Conservation (phyloP, 2,329 filamentous ascomycete genomes). For the Talaromyces sp. region DNA sequence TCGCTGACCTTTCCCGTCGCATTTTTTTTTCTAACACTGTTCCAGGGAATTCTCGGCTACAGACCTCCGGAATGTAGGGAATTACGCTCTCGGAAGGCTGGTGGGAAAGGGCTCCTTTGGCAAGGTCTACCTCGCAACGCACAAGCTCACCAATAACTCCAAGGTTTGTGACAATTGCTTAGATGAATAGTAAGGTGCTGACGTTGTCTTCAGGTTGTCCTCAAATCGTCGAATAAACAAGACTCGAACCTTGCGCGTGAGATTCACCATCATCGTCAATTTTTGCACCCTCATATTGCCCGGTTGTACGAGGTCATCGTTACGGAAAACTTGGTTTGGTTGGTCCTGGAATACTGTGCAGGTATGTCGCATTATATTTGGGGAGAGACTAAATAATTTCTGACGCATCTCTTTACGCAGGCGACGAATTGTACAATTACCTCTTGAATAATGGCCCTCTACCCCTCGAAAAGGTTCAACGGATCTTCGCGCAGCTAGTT, state of each 20-base stretch:
- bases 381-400: neutral
- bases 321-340: constrained; percentile 89
- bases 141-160: constrained; percentile 97
- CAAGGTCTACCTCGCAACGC: constrained; percentile 91
- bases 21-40: constrained; percentile 14
- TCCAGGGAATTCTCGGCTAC: constrained; percentile 85
- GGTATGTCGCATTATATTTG: constrained; percentile 47
- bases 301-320: constrained; percentile 97
- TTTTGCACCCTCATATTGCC: constrained; percentile 94
- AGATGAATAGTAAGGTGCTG: neutral
- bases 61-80: constrained; percentile 87
- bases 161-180: constrained; percentile 54
- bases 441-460: constrained; percentile 81
- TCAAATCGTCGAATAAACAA: constrained; percentile 95
- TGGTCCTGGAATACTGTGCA: constrained; percentile 93
- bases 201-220: constrained; percentile 67
- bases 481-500: constrained; percentile 91
- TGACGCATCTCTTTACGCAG: constrained; percentile 40
- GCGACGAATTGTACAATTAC: constrained; percentile 96
- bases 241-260: constrained; percentile 94
- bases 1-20: neutral
- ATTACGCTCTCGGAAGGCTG: constrained; percentile 83
- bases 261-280: constrained; percentile 97
- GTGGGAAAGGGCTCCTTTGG: constrained; percentile 98
- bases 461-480: constrained; percentile 79